Evolutionary conservation across 805 yeast genomes (phyloP).

Genomic region (Candida incommunis): DNA sequence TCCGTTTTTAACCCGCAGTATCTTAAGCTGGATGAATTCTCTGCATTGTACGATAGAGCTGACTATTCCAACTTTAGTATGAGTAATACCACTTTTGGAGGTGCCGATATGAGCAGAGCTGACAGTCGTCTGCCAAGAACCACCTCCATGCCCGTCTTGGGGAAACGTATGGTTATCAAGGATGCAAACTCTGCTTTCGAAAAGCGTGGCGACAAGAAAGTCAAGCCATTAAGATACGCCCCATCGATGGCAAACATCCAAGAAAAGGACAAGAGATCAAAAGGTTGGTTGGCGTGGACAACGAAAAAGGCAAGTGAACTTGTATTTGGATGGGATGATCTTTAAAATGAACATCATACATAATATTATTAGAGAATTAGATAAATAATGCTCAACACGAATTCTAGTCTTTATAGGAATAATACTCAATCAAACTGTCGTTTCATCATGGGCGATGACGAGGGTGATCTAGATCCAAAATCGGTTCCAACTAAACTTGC

Average conservation of each 20-base stretch:
- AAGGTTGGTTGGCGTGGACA: not conserved
- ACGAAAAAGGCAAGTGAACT: not conserved
- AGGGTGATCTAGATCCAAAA: no score
- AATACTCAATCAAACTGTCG: no score
- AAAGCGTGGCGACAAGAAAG: not conserved
- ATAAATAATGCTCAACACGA: no score
- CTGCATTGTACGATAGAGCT: not conserved
- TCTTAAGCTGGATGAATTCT: not conserved
- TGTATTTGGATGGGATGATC: not conserved
- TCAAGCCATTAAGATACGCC: not conserved
- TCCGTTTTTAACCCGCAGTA: not conserved
- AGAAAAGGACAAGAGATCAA: not conserved
- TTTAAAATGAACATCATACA: no score
- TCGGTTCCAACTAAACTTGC: not conserved
- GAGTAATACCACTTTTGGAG: not conserved
- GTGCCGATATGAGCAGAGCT: not conserved
- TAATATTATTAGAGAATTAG: no score
- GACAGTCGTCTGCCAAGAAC: not conserved
- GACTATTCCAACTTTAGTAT: not conserved
- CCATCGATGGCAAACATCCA: slow-evolving; percentile 1
- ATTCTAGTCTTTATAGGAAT: no score
- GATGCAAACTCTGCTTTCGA: not conserved
- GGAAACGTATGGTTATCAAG: not conserved
- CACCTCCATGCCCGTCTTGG: not conserved
- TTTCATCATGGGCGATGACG: no score